These are phyloP conservation scores for Plasmodium berghei DNA, from an alignment of 169 alveolate species.

Conservation along the genomic window DNA sequence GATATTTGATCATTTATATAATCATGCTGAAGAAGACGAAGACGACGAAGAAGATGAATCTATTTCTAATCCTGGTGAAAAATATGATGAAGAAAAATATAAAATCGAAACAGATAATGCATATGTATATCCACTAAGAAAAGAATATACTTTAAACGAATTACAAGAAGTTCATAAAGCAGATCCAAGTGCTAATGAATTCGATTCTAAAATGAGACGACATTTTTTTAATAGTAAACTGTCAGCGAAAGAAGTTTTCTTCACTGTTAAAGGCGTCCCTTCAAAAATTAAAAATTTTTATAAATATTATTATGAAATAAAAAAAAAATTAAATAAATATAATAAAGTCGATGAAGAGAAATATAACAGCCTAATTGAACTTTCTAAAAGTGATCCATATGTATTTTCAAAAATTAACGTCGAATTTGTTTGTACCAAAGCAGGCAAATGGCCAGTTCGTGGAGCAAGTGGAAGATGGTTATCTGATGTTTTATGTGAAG, in stretches of 20 bases:
- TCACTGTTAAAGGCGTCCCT: constrained; percentile 43
- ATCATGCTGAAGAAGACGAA: constrained; percentile 27
- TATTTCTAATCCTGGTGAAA: constrained; percentile 10
- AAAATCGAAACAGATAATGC: constrained; percentile 31
- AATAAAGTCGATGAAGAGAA: constrained; percentile 27
- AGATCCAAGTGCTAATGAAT: constrained; percentile 40
- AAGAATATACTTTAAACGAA: constrained; percentile 24
- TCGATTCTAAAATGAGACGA: constrained; percentile 30
- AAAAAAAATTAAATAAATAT: constrained; percentile 16
- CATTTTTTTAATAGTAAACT: constrained; percentile 32
- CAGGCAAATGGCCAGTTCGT: constrained; percentile 68
- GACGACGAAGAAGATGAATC: not conserved
- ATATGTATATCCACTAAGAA: constrained; percentile 49
- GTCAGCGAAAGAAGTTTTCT: constrained; percentile 25
- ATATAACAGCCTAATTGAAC: constrained; percentile 25
- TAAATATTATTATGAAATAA: constrained; percentile 67
- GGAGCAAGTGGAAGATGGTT: constrained; percentile 45
- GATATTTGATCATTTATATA: constrained; percentile 33
- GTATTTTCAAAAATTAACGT: constrained; percentile 54
- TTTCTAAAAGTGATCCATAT: constrained; percentile 48
- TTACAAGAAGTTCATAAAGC: constrained; percentile 32
- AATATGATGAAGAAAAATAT: constrained; percentile 41
- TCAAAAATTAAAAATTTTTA: constrained; percentile 45
- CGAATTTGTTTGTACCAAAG: constrained; percentile 41
- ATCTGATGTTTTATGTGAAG: constrained; percentile 75